These are phyloP conservation scores for Lithohypha guttulata DNA, from an alignment of 2,329 filamentous ascomycete species.

Conservation along the genomic window DNA sequence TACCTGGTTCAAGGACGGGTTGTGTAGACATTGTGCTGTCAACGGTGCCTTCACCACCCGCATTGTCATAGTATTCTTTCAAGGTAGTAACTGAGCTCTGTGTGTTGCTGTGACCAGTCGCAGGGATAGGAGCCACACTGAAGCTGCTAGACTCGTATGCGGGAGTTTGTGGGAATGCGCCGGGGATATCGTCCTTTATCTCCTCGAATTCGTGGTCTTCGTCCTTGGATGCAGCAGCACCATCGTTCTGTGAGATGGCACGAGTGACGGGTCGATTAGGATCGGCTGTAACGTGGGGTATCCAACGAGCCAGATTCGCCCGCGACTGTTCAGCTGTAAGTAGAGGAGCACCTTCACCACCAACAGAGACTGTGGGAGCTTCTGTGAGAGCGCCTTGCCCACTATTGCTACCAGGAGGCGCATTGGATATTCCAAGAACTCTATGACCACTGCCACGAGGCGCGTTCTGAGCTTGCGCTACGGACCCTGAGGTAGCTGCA, in stretches of 20 bases:
- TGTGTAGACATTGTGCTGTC: conserved; percentile 55
- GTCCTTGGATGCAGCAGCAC: not conserved
- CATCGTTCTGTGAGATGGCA: not conserved
- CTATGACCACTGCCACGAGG: not conserved
- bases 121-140: conserved; percentile 42
- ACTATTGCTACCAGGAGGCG: conserved; percentile 50
- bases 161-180: conserved; percentile 64
- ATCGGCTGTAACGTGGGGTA: not conserved
- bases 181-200: conserved; percentile 35
- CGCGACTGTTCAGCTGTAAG: not conserved
- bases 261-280: not conserved
- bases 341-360: conserved; percentile 10
- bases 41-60: conserved; percentile 30
- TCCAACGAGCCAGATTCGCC: not conserved
- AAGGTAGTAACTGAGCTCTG: conserved; percentile 47
- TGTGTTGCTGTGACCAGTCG: conserved; percentile 29
- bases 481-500: conserved; percentile 10
- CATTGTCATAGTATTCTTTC: conserved; percentile 74
- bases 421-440: conserved; percentile 43
- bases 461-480: conserved; percentile 3
- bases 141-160: conserved; percentile 36
- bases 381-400: conserved; percentile 3
- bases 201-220: not conserved
- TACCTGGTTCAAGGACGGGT: conserved; percentile 64
- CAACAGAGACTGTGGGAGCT: conserved; percentile 12